A percentile compares a stretch with the other conserved stretches of the same genome.
These are phyloP conservation scores for Daldinia concentrica DNA, from an alignment of 495 filamentous ascomycete species.

Conservation along the genomic window DNA sequence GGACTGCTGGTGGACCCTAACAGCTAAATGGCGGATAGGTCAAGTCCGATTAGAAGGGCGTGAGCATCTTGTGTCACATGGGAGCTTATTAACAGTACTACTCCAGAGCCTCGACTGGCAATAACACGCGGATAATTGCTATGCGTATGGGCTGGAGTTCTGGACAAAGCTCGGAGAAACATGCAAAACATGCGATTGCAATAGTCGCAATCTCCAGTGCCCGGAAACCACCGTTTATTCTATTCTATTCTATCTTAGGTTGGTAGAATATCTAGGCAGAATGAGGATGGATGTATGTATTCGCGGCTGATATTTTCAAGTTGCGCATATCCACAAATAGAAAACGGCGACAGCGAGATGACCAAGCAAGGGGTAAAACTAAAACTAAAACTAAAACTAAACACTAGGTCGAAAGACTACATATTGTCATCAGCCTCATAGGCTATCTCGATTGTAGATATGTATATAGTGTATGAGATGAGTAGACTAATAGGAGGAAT, in stretches of 20 bases:
- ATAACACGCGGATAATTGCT: conserved; percentile 40
- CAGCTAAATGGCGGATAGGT: conserved; percentile 18
- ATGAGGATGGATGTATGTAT: not conserved
- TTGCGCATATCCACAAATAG: conserved; percentile 33
- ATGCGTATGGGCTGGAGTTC: not conserved
- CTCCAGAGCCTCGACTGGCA: conserved; percentile 23
- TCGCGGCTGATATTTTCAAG: not conserved
- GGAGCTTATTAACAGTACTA: conserved; percentile 35
- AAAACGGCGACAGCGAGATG: conserved; percentile 15
- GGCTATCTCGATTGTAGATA: conserved; percentile 31
- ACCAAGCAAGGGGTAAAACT: conserved; percentile 27
- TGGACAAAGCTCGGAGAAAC: conserved; percentile 40
- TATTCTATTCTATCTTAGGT: not conserved
- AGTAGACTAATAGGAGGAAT: too few relatives aligned
- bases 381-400: not conserved
- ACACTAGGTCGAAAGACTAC: not conserved
- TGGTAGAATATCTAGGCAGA: not conserved
- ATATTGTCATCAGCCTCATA: conserved; percentile 22
- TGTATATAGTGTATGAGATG: not conserved
- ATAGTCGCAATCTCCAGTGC: not conserved
- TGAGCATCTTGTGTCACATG: conserved; percentile 35
- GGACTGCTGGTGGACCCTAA: conserved; percentile 9
- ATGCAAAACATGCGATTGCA: conserved; percentile 15
- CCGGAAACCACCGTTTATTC: not conserved
- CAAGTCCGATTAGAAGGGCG: conserved; percentile 21